Conservation (phyloP, 441 rosid species). For the Populus hybrid region DNA sequence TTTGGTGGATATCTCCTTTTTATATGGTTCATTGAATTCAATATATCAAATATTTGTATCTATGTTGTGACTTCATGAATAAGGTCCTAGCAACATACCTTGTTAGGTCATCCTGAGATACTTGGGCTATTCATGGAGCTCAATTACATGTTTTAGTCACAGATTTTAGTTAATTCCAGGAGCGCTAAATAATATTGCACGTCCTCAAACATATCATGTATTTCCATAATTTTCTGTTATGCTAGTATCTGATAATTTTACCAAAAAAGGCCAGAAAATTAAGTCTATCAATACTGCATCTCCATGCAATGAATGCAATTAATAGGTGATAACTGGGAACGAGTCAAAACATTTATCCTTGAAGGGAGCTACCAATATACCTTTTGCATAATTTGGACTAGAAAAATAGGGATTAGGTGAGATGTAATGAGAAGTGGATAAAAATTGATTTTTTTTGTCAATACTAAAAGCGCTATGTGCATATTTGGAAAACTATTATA, state of each 20-base stretch:
- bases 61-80: neutral
- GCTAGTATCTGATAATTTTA: slow-evolving; percentile 11
- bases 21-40: neutral
- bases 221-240: slow-evolving; percentile 9
- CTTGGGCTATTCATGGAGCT: neutral
- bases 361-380: slow-evolving; percentile 15
- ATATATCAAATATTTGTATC: neutral
- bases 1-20: neutral
- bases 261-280: slow-evolving; percentile 14
- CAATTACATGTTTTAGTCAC: slow-evolving; percentile 6
- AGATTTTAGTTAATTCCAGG: neutral
- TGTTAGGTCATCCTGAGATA: neutral
- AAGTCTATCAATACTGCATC: slow-evolving; percentile 10
- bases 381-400: slow-evolving; percentile 18
- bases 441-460: slow-evolving; percentile 21
- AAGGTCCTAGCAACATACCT: neutral
- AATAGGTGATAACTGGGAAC: slow-evolving; percentile 15
- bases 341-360: slow-evolving; percentile 24
- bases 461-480: slow-evolving; percentile 17
- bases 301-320: slow-evolving; percentile 25
- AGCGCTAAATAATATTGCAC: slow-evolving; percentile 1
- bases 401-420: slow-evolving; percentile 14
- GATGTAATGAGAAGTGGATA: slow-evolving; percentile 19
- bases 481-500: slow-evolving; percentile 23
- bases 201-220: slow-evolving; percentile 8